Percentiles rank a stretch among this genome's conserved stretches.
These are phyloP conservation scores for Aspergillus wentii DNA, from an alignment of 495 filamentous ascomycete species.

Conservation along the genomic window DNA sequence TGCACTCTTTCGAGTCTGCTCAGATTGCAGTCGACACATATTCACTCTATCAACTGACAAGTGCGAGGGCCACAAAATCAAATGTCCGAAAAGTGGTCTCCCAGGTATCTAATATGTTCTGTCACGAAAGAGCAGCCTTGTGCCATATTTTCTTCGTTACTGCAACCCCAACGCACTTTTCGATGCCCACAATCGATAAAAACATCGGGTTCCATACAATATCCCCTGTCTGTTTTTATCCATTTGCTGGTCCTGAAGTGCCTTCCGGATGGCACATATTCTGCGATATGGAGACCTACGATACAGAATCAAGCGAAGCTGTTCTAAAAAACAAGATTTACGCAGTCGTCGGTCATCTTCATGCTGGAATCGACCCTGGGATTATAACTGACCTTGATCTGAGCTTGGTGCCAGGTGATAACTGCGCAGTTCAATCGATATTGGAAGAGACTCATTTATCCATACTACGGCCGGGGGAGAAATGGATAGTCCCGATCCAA, in stretches of 20 bases:
- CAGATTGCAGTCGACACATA: slow-evolving; percentile 15
- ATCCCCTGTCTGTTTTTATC: slow-evolving; percentile 6
- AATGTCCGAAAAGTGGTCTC: slow-evolving; percentile 7
- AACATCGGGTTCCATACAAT: slow-evolving; percentile 17
- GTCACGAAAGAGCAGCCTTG: slow-evolving; percentile 5
- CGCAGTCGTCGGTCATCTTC: slow-evolving; percentile 2
- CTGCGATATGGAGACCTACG: slow-evolving; percentile 3
- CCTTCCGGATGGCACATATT: slow-evolving; percentile 23
- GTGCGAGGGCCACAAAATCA: not conserved
- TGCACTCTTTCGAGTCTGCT: slow-evolving; percentile 1
- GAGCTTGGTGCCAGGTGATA: slow-evolving; percentile 2
- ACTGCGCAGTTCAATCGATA: slow-evolving; percentile 2
- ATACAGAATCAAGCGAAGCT: slow-evolving; percentile 4
- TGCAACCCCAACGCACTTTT: slow-evolving; percentile 3
- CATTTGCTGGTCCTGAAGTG: slow-evolving; percentile 3
- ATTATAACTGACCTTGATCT: slow-evolving; percentile 4
- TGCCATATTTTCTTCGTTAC: slow-evolving; percentile 23
- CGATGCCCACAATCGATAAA: slow-evolving; percentile 6
- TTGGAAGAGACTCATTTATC: not conserved
- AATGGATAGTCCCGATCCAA: slow-evolving; percentile 5
- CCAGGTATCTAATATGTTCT: slow-evolving; percentile 8
- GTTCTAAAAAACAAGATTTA: slow-evolving; percentile 5
- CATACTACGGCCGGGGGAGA: slow-evolving; percentile 11
- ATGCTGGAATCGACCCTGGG: slow-evolving; percentile 7
- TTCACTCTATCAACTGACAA: slow-evolving; percentile 5